Base-by-base conservation (phyloP, 305 asterid species). In the Fraxinus albicans region DNA sequence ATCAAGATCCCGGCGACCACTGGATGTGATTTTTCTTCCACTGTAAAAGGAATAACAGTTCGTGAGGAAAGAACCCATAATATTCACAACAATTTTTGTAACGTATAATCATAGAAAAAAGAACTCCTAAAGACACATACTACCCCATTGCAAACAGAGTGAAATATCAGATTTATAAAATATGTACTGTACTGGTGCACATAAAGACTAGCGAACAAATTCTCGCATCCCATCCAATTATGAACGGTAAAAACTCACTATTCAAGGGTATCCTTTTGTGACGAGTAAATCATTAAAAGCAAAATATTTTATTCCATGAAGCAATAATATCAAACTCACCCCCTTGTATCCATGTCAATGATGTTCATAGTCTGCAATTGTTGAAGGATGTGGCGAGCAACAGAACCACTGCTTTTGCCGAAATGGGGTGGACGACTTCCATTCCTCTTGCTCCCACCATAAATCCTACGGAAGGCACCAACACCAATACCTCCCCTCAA, bases 381-480 rank as follows among this genome's bases (percentile, higher is more conserved):
- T 25, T 89, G 90, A 72, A 90, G 90, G 81, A 90, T 89, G 86
- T 90, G 80, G 5, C 94, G 90, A 40, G 92, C 94, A 82, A 90
- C 79, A 8, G 94, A 83, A 19, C 94, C 92, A 58, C 91, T 89
- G 89, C 90, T 88, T 77, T 85, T 89, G 55, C 92, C 86, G 42
- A 90, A 90, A 77, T 90, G 94, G 9, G 86, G 91, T 53, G 92
- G 94, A 15, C 91, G 90, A 78, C 94, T 90, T 53, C 94, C 91
- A 6, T 90, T 90, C 88, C 94, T 90, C 89, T 90, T 90, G 89
- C 90, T 90, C 35, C 92, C 94, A 70, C 94, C 94, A 65, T 90
- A 90, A 31, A 90, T 90, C 77, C 92, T 88, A 23, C 83, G 83
- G 90, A 90, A 90, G 76, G 85, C 94, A 83, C 94, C 91, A 42